These are phyloP conservation scores for Phytopythium vexans DNA, from an alignment of 352 stramenopile genomes.

Conservation along the genomic window DNA sequence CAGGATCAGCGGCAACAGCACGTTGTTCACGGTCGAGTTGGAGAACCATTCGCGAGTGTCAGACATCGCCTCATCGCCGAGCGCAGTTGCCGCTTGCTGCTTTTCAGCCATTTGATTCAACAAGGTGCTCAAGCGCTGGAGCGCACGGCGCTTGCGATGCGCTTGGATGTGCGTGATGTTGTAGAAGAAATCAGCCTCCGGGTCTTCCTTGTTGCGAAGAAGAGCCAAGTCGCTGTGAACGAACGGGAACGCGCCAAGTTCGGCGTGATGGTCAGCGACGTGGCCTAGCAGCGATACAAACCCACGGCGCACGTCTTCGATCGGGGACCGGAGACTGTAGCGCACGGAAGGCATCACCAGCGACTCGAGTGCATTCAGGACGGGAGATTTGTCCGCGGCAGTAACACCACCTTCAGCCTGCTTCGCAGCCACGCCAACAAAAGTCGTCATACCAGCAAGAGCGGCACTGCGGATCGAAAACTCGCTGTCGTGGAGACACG, in stretches of 20 bases:
- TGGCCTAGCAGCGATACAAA: constrained; percentile 84
- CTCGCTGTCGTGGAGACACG: constrained; percentile 81
- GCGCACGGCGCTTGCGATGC: constrained; percentile 91
- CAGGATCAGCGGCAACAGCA: constrained; percentile 94
- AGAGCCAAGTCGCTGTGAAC: constrained; percentile 68
- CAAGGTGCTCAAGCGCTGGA: constrained; percentile 88
- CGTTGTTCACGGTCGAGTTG: constrained; percentile 89
- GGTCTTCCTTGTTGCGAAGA: constrained; percentile 78
- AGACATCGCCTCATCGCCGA: constrained; percentile 13
- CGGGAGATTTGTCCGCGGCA: constrained; percentile 28
- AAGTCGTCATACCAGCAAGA: constrained; percentile 50
- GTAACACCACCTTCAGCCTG: constrained; percentile 13
- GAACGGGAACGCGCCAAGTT: constrained; percentile 21
- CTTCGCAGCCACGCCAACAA: constrained; percentile 43
- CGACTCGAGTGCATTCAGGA: constrained; percentile 81
- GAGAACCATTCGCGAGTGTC: constrained; percentile 42
- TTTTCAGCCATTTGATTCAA: constrained; percentile 67
- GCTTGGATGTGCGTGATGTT: constrained; percentile 99
- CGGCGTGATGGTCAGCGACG: constrained; percentile 14
- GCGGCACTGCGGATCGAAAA: constrained; percentile 81
- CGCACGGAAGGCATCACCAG: constrained; percentile 88
- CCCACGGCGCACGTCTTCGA: constrained; percentile 75
- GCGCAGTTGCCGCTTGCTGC: constrained; percentile 3
- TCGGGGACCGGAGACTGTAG: constrained; percentile 69
- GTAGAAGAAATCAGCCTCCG: constrained; percentile 98